Base-by-base conservation (phyloP, 495 filamentous ascomycete genomes). In the Penicillium tannophilum region DNA sequence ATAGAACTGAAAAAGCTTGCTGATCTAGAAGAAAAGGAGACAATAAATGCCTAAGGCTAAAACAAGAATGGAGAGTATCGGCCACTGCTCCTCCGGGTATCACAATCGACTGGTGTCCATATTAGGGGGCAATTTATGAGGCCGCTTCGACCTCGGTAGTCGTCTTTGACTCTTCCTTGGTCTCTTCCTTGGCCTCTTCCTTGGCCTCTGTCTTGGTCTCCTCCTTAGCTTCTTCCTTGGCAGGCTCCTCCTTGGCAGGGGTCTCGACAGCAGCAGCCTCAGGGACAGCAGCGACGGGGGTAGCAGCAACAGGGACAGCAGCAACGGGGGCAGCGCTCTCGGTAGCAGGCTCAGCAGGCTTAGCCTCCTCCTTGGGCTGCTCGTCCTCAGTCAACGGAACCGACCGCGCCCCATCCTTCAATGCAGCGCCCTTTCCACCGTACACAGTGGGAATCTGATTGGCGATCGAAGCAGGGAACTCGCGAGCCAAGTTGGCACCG, bases 401-500 rank as follows among this genome's bases (percentile, higher is more conserved):
- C 8, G 68, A 68, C 10, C 68, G 59, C 2, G 65, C 67, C 44
- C 59, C 54, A 1, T 70, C 69, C 63, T 71, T 63, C 53, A 74
- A 63, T 8, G 69, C 72, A 16, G 60, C 50, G n/a, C 82, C 86
- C 71, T 85, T 85, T 30, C 91, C 90, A 54, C 91, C 90, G 70
- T 94, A 94, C 54, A 75, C 79, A 52, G 74, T 72, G 26, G 88
- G 87, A 28, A 93, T 70, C 57, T 80, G 77, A 48, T 85, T 80
- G 16, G 81, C 84, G 23, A 91, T 64, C 0, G 65, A 71, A 16
- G 74, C 55, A 26, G 84, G 71, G 73, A 88, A 86, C 66, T 92
- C 88, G 23, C 75, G 75, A 14, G 82, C 85, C 42, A 96, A 76
- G 52, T 82, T 83, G n/a, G 68, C 78, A 20, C 91, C 91, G 65